A percentile compares a stretch with the other conserved stretches of the same genome.
These are phyloP conservation scores for Fonsecaea multimorphosa DNA, from an alignment of 2,329 filamentous ascomycete species.

Conservation along the genomic window DNA sequence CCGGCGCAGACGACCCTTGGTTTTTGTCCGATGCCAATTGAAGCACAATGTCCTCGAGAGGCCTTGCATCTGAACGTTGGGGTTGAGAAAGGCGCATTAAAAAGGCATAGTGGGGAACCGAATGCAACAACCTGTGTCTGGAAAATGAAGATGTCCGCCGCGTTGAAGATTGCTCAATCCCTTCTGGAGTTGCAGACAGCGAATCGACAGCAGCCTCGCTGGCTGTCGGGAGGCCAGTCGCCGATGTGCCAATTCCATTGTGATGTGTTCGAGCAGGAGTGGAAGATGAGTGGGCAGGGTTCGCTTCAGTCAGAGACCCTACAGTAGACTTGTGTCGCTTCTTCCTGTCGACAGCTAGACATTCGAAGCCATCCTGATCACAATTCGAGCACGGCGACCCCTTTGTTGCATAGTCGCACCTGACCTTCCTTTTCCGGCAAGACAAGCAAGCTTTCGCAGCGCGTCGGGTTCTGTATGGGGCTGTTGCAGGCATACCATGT, in stretches of 20 bases:
- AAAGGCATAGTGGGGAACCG: conserved; percentile 16
- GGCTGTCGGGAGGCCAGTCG: neutral
- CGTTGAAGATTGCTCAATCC: neutral
- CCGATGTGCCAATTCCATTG: neutral
- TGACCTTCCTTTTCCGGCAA: conserved; percentile 16
- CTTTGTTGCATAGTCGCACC: conserved; percentile 8
- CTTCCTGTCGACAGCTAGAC: conserved; percentile 8
- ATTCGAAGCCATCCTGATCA: conserved; percentile 13
- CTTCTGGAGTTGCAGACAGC: conserved; percentile 11
- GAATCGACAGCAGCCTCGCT: neutral
- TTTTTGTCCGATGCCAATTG: conserved; percentile 11
- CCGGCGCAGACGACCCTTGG: neutral
- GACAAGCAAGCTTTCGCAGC: conserved; percentile 16
- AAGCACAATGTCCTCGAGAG: conserved; percentile 14
- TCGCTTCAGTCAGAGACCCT: neutral
- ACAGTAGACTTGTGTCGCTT: conserved; percentile 3
- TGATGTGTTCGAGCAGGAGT: neutral
- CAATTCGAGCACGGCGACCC: conserved; percentile 18
- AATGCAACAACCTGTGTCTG: conserved; percentile 13
- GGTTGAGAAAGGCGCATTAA: conserved; percentile 13
- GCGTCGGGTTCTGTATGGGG: neutral
- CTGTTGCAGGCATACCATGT: neutral
- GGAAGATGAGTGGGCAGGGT: neutral
- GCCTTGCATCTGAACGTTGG: conserved; percentile 7
- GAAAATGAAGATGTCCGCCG: conserved; percentile 10